A percentile compares a stretch with the other conserved stretches of the same genome.
Conservation (phyloP, 2,329 filamentous ascomycete genomes). For the Sclerotinia glacialis region DNA sequence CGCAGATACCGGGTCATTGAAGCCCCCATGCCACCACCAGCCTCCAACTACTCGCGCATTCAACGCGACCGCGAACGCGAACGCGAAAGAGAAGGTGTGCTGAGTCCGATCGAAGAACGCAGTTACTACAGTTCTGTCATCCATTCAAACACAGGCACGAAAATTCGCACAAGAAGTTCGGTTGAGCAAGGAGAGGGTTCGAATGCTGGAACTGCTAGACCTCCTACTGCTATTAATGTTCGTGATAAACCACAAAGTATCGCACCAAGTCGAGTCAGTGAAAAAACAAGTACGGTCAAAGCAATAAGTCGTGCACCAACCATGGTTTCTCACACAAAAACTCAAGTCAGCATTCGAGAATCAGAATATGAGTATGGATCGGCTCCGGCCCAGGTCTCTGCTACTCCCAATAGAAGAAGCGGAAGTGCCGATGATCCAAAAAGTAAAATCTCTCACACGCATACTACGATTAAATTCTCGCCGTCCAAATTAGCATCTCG, state of each 20-base stretch:
- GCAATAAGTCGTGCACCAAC: constrained; percentile 8
- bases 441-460: constrained; percentile 1
- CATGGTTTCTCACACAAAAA: neutral
- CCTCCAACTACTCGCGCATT: constrained; percentile 5
- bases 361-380: constrained; percentile 16
- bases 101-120: constrained; percentile 9
- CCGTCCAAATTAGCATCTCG: neutral
- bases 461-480: constrained; percentile 19
- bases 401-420: neutral
- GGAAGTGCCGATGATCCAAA: neutral
- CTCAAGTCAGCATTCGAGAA: constrained; percentile 3
- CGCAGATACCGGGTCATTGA: constrained; percentile 19
- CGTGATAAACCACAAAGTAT: constrained; percentile 6
- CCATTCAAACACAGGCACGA: neutral
- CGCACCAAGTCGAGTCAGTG: neutral
- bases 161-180: neutral
- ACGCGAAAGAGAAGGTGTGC: constrained; percentile 10
- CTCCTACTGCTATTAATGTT: constrained; percentile 15
- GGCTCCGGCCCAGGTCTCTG: neutral
- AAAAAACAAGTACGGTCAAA: constrained; percentile 11
- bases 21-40: constrained; percentile 19
- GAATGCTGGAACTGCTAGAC: constrained; percentile 12
- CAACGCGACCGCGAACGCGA: constrained; percentile 19
- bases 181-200: constrained; percentile 6
- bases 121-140: constrained; percentile 11